A percentile compares a stretch with the other conserved stretches of the same genome.
These are phyloP conservation scores for Grosmannia penicillata DNA, from an alignment of 2,329 filamentous ascomycete species.

Conservation along the genomic window DNA sequence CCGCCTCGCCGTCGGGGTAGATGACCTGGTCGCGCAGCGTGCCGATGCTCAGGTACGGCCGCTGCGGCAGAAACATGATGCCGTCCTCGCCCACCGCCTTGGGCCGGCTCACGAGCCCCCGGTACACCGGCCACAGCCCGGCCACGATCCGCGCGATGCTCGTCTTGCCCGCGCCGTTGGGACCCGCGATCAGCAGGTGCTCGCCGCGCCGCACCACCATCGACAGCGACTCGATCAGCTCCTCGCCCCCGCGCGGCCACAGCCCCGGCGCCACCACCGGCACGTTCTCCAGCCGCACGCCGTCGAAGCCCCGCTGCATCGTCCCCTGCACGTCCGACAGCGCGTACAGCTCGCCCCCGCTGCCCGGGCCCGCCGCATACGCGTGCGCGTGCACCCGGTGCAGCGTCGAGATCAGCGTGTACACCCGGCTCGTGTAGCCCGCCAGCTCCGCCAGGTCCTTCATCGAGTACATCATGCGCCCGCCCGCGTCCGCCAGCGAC, in stretches of 20 bases:
- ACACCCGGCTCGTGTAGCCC: constrained; percentile 90
- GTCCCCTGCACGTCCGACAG: constrained; percentile 87
- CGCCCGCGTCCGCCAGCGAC: constrained; percentile 87
- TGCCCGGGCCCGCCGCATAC: constrained; percentile 53
- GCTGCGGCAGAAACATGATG: constrained; percentile 96
- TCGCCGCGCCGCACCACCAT: constrained; percentile 84
- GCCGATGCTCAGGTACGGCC: constrained; percentile 81
- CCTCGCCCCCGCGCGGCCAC: constrained; percentile 82
- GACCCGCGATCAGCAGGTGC: constrained; percentile 84
- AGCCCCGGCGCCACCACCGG: constrained; percentile 80
- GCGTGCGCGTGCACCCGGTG: constrained; percentile 86
- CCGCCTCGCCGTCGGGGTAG: constrained; percentile 86
- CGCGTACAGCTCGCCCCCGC: constrained; percentile 68
- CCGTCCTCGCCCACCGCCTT: constrained; percentile 70
- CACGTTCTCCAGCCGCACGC: constrained; percentile 82
- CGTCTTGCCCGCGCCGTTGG: constrained; percentile 89
- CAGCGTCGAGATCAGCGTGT: constrained; percentile 85
- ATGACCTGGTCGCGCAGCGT: constrained; percentile 95
- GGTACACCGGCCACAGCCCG: constrained; percentile 91
- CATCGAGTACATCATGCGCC: constrained; percentile 99
- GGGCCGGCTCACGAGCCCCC: constrained; percentile 78
- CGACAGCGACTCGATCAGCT: constrained; percentile 75
- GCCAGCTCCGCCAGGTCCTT: constrained; percentile 94
- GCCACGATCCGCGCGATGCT: constrained; percentile 78
- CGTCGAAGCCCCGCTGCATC: constrained; percentile 86